Base-by-base conservation (phyloP, 495 filamentous ascomycete genomes). In the Penicillium roqueforti region DNA sequence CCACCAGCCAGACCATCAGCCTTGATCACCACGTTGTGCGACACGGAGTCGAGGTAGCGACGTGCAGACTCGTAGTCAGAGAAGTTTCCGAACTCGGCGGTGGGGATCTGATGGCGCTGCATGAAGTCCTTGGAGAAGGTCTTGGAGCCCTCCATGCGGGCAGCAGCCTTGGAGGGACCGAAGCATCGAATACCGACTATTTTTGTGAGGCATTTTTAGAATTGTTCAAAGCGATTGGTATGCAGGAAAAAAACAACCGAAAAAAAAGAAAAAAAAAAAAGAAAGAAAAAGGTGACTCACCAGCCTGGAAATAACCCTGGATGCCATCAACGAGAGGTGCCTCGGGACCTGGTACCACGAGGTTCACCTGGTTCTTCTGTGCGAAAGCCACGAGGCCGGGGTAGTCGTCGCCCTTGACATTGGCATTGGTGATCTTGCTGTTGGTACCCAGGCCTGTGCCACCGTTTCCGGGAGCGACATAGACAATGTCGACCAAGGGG, bases 111-210 rank as follows among this genome's bases (percentile, higher is more conserved):
- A 71, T 96, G 84, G 56, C 84, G 83, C 68, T 88, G 82, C 95
- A 98, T 98, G 68, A 98, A 98, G 71, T 98, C 92, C 71, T 98
- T 98, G 28, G 90, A 88, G 73, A 95, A 97, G 13, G 92, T 87
- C 77, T 98, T 97, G 68, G 87, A 92, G 49, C 93, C 93, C 70
- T 98, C 93, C 86, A 98, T 87, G 48, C 81, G 80, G 26, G 95
- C 92, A 36, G 93, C 95, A 34, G 80, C 81, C 75, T 89, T 84
- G 43, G 85, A 87, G 3, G 93, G 93, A 13, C 93, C 93, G 61
- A 96, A 98, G 72, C 84, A 87, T 62, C 82, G 78, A 59, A 97
- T 91, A 16, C 84, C 83, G 41, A 82, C 87, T 78, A 72, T 56
- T 42, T n/a, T 49, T 13, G 38, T 14, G 14, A 18, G 36, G 20